These are phyloP conservation scores for Trypanosoma caninum DNA, from an alignment of 208 protist species.

Conservation along the genomic window DNA sequence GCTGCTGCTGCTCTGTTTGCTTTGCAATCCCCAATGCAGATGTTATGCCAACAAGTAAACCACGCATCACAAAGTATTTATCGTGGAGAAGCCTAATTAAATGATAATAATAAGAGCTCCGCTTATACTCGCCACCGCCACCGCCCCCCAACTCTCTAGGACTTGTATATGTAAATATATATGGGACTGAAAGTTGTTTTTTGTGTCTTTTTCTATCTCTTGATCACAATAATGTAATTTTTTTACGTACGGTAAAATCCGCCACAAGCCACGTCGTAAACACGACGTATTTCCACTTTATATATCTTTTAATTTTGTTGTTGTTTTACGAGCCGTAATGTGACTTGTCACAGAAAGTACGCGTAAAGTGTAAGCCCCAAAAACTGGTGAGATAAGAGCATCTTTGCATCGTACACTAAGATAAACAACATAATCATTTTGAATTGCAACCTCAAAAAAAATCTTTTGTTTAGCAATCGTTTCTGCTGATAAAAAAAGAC, in stretches of 20 bases:
- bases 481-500: conserved; percentile 47
- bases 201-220: no score
- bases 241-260: no score
- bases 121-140: no score
- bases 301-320: conserved; percentile 6
- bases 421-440: conserved; percentile 26
- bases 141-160: no score
- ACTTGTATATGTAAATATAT: no score
- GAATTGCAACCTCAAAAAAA: conserved; percentile 34
- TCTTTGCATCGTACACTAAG: conserved; percentile 40
- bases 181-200: no score
- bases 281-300: no score
- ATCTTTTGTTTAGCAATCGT: conserved; percentile 37
- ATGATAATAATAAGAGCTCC: no score
- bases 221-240: no score
- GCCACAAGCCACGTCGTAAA: no score
- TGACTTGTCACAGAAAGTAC: conserved; percentile 5
- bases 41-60: conserved; percentile 28
- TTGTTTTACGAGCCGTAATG: not conserved
- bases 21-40: conserved; percentile 23
- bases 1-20: conserved; percentile 1
- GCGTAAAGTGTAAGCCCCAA: conserved; percentile 45
- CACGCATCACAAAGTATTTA: conserved; percentile 17
- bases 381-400: conserved; percentile 31
- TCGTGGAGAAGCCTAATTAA: no score